Base-by-base conservation (phyloP, 2,329 filamentous ascomycete genomes). In the Arthroderma uncinatum region DNA sequence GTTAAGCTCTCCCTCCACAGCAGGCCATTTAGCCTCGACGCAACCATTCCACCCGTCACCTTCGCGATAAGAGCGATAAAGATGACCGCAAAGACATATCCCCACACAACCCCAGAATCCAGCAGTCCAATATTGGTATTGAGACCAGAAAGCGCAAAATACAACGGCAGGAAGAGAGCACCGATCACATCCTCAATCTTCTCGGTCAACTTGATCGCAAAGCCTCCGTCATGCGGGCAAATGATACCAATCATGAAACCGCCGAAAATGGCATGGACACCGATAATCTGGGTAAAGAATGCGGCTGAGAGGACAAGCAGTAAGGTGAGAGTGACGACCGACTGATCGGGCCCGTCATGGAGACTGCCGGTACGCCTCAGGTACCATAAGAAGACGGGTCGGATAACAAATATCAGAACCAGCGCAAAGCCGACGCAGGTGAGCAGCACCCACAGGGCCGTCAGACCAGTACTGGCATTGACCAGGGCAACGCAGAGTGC, bases 131-230 rank as follows among this genome's bases (percentile, higher is more conserved):
- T 76, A 65, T 97, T 83, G 7, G 92, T 97, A 68, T 83, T 91
- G 6, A 97, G 76, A 2, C 92, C 92, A 1, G 92, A 96, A 1
- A 95, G 81, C 0, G 91, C 90, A 73, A 97, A 97, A 70, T 96
- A 97, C 1, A 97, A 81, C 0, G 92, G 92, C 8, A 96, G 71
- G 64, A 97, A 90, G 1, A 97, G 74, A 1, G 87, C 85, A 0
- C 84, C 83, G 30, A 96, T 85, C 9, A 96, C 75, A 78, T 97
- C 92, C 70, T 97, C 92, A 59, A 97, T 85, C 76, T 96, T 96
- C 67, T 95, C 89, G 0, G 89, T 91, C 33, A 95, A 77, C 64
- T 90, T 89, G 71, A 94, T 90, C 34, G 87, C 86, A 67, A 94
- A 94, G 47, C 89, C 66, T 52, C 66, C 67, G 55, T 68, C 66